phyloP scores from a whole-genome alignment of 1,139 yeast genomes.

The Saccharomyces hybrid region DNA sequence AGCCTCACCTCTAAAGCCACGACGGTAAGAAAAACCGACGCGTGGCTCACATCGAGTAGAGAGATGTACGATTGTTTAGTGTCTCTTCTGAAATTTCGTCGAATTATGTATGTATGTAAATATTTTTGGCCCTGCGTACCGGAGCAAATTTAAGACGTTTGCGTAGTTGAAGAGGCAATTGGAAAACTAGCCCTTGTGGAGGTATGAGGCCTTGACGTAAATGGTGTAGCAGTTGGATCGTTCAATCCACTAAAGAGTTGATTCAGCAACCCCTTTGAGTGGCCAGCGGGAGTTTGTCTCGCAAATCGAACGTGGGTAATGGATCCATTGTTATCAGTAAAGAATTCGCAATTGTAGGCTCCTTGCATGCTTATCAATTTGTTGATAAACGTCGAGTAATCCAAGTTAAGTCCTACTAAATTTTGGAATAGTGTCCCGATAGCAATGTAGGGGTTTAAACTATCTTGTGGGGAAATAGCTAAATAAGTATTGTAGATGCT shows the following conservation, averaged over 20 bases:
- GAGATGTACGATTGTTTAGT: neutral
- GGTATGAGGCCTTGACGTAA: neutral
- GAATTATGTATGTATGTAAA: neutral
- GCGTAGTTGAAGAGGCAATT: neutral
- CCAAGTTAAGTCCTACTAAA: slow-evolving; percentile 12
- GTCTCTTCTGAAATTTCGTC: neutral
- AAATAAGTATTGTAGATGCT: neutral
- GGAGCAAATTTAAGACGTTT: neutral
- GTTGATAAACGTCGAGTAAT: slow-evolving; percentile 19
- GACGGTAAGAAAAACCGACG: neutral
- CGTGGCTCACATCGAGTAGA: neutral
- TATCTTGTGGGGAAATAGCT: neutral
- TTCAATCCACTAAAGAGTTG: neutral
- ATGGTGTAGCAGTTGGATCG: neutral
- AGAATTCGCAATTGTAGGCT: slow-evolving; percentile 19
- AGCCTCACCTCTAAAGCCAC: neutral
- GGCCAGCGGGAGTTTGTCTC: slow-evolving; percentile 1
- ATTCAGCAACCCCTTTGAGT: neutral
- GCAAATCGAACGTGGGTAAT: slow-evolving; percentile 22
- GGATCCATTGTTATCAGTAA: slow-evolving; percentile 18
- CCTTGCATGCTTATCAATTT: slow-evolving; percentile 19
- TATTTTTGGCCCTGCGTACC: neutral
- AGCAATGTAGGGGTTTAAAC: slow-evolving; percentile 16
- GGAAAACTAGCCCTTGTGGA: neutral
- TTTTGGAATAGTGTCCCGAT: slow-evolving; percentile 20